Evolutionary conservation across 768 basidiomycete genomes (phyloP), one percentile per base, ranked within the genome.

Genomic region (Kwoniella heveanensis): DNA sequence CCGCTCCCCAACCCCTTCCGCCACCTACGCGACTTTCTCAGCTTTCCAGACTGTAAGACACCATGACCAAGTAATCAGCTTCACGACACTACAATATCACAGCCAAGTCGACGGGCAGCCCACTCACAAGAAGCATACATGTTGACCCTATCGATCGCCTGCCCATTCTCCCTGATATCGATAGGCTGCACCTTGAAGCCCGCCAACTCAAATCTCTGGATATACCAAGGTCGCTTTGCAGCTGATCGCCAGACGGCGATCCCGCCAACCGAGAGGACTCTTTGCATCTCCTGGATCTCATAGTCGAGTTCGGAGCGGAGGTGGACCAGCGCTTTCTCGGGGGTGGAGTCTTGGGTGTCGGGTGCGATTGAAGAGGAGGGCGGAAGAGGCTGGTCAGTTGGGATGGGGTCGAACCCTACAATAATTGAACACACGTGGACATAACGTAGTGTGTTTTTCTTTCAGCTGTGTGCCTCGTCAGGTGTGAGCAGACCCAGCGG

Each of bases 221-320:
- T 84, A 74, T 88, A 88, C 88, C 88, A 88, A 4, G 88, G 88
- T 56, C 82, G 78, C 71, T 84, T 85, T 1, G 84, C 85, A 0
- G 87, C 88, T 13, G 85, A 86, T 0, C 89, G 82, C 86, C 86
- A 89, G 59, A 88, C 84, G 2, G 88, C 84, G 57, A 84, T 81
- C 0, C 89, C 89, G 0, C 85, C 86, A 0, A 82, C 76, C 0
- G 83, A 80, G n/a, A 88, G 76, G 1, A 86, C 87, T 1, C 87
- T 82, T 54, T 82, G 80, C 50, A 88, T 82, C 67, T 88, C 84
- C 1, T 74, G 69, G 21, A 87, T 82, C 72, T 89, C 87, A 36
- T 83, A 82, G 36, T 86, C 83, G 9, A 84, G 83, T 39, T 84
- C 83, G 53, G 77, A 75, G 17, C 83, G 81, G 2, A 80, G 75